Evolutionary conservation across 495 filamentous ascomycete species (phyloP).

Genomic region (Penicillium tannophilum): DNA sequence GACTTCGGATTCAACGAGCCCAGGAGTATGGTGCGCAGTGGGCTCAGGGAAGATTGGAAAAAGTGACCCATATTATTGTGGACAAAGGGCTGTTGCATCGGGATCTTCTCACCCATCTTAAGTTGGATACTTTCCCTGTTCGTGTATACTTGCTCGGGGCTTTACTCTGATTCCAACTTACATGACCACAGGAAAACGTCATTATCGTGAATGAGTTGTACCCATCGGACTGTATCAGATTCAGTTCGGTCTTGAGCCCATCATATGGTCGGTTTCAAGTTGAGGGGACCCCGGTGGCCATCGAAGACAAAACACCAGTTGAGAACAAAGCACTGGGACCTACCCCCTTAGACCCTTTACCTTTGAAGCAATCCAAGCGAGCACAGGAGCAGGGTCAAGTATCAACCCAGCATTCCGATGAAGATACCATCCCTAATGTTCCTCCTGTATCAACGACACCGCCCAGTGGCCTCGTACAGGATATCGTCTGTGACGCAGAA

Average conservation of each 20-base stretch:
- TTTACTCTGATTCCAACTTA: slow-evolving; percentile 30
- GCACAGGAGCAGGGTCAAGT: slow-evolving; percentile 20
- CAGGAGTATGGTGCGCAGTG: slow-evolving; percentile 75
- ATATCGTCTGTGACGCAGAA: neutral
- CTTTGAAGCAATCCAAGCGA: slow-evolving; percentile 32
- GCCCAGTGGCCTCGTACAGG: neutral
- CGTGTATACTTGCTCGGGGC: slow-evolving; percentile 21
- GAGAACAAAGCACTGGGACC: slow-evolving; percentile 4
- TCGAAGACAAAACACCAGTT: slow-evolving; percentile 9
- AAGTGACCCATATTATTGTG: slow-evolving; percentile 75
- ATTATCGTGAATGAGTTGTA: slow-evolving; percentile 76
- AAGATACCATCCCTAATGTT: neutral
- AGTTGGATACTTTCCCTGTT: slow-evolving; percentile 50
- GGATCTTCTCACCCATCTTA: slow-evolving; percentile 65
- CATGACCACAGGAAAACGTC: slow-evolving; percentile 43
- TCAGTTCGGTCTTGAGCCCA: slow-evolving; percentile 57
- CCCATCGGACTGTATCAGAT: slow-evolving; percentile 75
- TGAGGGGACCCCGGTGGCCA: slow-evolving; percentile 33
- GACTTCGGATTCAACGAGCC: slow-evolving; percentile 70
- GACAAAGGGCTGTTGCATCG: slow-evolving; percentile 68
- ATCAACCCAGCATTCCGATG: slow-evolving; percentile 14
- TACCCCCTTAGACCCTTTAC: slow-evolving; percentile 18
- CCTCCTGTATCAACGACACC: neutral
- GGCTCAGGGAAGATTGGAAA: slow-evolving; percentile 52
- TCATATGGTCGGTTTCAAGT: slow-evolving; percentile 63